These are phyloP conservation scores for Mycena kentingensis DNA, from an alignment of 768 basidiomycete genomes.

Conservation along the genomic window DNA sequence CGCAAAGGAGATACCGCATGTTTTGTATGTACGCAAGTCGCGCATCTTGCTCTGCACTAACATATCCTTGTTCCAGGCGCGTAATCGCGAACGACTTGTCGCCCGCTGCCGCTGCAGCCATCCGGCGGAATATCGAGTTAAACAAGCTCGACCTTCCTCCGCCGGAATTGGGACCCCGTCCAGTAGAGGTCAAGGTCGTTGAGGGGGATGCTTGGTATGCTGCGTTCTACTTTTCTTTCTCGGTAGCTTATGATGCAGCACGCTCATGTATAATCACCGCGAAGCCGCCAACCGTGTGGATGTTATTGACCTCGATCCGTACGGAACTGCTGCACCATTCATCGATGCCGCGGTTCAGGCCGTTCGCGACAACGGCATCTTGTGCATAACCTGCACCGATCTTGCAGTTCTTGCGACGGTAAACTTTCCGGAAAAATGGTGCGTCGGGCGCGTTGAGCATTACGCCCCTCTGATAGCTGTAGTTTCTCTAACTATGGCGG, in stretches of 20 bases:
- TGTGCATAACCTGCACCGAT: conserved; percentile 97
- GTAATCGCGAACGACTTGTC: conserved; percentile 96
- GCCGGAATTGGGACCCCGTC: conserved; percentile 18
- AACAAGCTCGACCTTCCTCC: conserved; percentile 64
- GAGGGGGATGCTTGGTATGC: conserved; percentile 93
- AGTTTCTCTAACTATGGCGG: conserved; percentile 98
- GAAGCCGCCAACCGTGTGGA: conserved; percentile 76
- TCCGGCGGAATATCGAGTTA: conserved; percentile 80
- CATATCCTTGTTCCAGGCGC: conserved; percentile 55
- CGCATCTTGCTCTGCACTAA: not conserved
- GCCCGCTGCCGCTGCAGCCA: conserved; percentile 77
- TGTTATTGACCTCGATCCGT: conserved; percentile 96
- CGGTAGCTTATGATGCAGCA: conserved; percentile 43
- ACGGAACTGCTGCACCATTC: conserved; percentile 96
- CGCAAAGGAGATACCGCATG: conserved; percentile 92
- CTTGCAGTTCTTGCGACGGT: conserved; percentile 89
- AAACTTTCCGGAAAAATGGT: conserved; percentile 98
- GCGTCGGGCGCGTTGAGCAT: conserved; percentile 10
- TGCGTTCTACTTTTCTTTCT: conserved; percentile 1
- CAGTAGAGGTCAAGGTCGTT: conserved; percentile 72
- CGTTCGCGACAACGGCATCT: conserved; percentile 85
- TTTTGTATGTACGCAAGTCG: conserved; percentile 58
- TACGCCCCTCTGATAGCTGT: not conserved
- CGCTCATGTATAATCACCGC: conserved; percentile 89
- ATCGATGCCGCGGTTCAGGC: conserved; percentile 93